These are phyloP conservation scores for Bretziella fagacearum DNA, from an alignment of 2,329 filamentous ascomycete species.

Conservation along the genomic window DNA sequence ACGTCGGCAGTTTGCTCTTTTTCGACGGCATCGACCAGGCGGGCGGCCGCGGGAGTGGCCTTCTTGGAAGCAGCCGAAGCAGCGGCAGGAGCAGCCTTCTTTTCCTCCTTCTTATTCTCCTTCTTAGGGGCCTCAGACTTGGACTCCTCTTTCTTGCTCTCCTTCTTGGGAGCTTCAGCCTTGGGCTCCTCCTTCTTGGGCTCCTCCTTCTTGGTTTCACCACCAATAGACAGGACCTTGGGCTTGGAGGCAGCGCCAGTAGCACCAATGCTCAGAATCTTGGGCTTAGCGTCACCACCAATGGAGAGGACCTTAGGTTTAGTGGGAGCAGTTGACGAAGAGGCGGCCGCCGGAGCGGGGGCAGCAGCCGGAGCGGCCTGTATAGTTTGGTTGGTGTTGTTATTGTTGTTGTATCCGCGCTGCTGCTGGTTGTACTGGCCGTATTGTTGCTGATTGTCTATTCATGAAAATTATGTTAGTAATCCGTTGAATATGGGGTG, in stretches of 20 bases:
- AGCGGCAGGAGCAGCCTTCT: conserved; percentile 46
- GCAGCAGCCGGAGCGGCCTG: conserved; percentile 32
- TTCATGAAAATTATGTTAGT: too few species aligned
- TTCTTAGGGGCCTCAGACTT: conserved; percentile 24
- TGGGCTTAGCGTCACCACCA: conserved; percentile 47
- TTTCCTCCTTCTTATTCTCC: conserved; percentile 34
- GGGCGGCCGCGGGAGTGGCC: conserved; percentile 55
- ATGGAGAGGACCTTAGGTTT: conserved; percentile 48
- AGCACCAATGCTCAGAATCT: conserved; percentile 49
- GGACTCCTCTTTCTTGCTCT: conserved; percentile 7
- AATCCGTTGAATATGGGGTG: too few species aligned
- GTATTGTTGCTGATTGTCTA: conserved; percentile 22
- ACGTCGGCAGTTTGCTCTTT: conserved; percentile 68
- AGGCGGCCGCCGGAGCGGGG: conserved; percentile 26
- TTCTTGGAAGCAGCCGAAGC: conserved; percentile 73
- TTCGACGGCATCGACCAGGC: conserved; percentile 67
- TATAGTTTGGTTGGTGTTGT: conserved; percentile 27
- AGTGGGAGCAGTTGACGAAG: conserved; percentile 33
- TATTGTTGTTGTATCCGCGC: conserved; percentile 21
- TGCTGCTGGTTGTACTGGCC: conserved; percentile 36
- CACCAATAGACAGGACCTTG: conserved; percentile 66
- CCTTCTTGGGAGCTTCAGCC: conserved; percentile 7
- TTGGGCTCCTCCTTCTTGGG: conserved; percentile 24
- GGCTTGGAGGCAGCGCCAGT: conserved; percentile 29
- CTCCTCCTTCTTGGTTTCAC: conserved; percentile 37